Conservation (phyloP, 306 rosid species). For the Begonia masoniana region DNA sequence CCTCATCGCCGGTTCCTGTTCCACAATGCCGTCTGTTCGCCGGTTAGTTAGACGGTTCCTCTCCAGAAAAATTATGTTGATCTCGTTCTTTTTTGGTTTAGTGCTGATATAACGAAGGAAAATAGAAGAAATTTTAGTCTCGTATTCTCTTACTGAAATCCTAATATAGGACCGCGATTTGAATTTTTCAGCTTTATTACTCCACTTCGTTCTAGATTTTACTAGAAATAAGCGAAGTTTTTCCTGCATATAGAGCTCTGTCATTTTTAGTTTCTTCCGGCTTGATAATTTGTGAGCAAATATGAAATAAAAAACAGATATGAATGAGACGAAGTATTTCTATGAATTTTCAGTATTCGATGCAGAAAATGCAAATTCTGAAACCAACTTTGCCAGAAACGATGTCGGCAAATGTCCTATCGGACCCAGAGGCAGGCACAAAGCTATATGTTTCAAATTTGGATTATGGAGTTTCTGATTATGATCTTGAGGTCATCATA, state of each 20-base stretch:
- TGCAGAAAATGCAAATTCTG: conserved; percentile 4
- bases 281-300: no score
- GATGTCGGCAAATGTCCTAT: neutral
- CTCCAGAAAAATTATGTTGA: neutral
- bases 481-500: conserved; percentile 19
- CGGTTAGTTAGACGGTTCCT: conserved; percentile 2
- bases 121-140: neutral
- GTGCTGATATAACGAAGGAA: conserved; percentile 5
- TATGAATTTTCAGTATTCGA: neutral
- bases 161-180: no score
- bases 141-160: neutral
- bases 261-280: no score
- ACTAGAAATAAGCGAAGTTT: no score
- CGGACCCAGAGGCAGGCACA: conserved; percentile 11
- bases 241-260: no score
- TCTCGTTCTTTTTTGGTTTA: neutral
- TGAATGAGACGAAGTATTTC: no score
- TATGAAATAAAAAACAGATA: no score
- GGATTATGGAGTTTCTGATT: conserved; percentile 22
- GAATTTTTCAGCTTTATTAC: no score
- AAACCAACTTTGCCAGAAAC: conserved; percentile 2
- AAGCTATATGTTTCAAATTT: conserved; percentile 27
- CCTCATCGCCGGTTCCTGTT: conserved; percentile 16
- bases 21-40: conserved; percentile 4
- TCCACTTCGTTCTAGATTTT: no score